Evolutionary conservation across 2,329 filamentous ascomycete species (phyloP).

Genomic region (Penicillium sp.): DNA sequence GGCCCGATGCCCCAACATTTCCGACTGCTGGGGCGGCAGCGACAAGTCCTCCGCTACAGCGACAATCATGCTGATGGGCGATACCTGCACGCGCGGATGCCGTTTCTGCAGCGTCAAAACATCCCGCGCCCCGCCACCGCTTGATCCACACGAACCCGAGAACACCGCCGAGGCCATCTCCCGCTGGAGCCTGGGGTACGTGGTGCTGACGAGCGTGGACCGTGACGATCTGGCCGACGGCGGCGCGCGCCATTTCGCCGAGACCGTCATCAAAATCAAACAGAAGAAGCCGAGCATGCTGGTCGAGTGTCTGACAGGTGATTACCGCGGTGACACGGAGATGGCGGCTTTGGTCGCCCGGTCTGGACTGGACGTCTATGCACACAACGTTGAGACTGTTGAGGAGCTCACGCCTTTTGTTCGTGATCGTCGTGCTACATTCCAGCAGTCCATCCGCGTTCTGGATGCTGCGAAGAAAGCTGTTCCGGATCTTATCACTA

Average conservation of each 20-base stretch:
- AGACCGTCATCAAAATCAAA: constrained; percentile 94
- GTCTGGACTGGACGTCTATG: constrained; percentile 92
- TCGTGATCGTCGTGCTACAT: constrained; percentile 83
- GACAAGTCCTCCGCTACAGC: constrained; percentile 88
- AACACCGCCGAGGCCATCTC: constrained; percentile 91
- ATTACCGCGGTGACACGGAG: constrained; percentile 80
- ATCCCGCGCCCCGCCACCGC: constrained; percentile 67
- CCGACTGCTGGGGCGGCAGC: constrained; percentile 93
- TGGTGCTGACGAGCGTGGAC: constrained; percentile 91
- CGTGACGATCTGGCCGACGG: constrained; percentile 89
- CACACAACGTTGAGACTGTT: constrained; percentile 95
- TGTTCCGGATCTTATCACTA: constrained; percentile 81
- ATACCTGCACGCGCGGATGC: constrained; percentile 94
- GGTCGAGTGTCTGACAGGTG: constrained; percentile 62
- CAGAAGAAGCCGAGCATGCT: constrained; percentile 57
- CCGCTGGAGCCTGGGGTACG: constrained; percentile 92
- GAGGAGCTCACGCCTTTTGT: constrained; percentile 88
- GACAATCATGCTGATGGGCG: constrained; percentile 99
- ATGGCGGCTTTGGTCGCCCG: constrained; percentile 82
- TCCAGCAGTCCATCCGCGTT: constrained; percentile 79
- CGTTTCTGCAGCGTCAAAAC: constrained; percentile 98
- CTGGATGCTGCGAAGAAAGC: constrained; percentile 78
- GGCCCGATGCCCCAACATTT: constrained; percentile 94
- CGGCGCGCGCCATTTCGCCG: constrained; percentile 83
- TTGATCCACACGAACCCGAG: constrained; percentile 95